Conservation (phyloP, 768 basidiomycete species). For the Xerocomellus dryophilus region DNA sequence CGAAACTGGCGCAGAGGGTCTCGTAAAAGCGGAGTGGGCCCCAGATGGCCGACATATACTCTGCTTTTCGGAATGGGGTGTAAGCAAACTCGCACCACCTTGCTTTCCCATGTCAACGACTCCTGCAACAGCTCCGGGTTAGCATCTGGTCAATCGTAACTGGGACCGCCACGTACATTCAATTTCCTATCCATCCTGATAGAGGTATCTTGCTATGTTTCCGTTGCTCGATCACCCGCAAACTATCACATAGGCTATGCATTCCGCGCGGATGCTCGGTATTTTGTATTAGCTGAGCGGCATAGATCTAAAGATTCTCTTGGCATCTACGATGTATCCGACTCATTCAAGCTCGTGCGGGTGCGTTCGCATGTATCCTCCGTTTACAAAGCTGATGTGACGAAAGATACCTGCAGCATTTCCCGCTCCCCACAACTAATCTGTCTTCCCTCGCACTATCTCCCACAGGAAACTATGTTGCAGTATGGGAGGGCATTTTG, state of each 20-base stretch:
- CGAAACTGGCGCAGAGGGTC: slow-evolving; percentile 78
- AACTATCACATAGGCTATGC: slow-evolving; percentile 54
- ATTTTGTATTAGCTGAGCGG: slow-evolving; percentile 82
- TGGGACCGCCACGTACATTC: slow-evolving; percentile 76
- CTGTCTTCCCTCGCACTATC: slow-evolving; percentile 71
- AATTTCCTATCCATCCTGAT: slow-evolving; percentile 79
- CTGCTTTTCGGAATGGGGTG: slow-evolving; percentile 93
- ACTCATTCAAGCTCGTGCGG: slow-evolving; percentile 68
- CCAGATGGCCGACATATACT: slow-evolving; percentile 79
- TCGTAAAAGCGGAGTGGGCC: slow-evolving; percentile 87
- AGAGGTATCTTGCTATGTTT: slow-evolving; percentile 46
- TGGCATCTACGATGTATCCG: slow-evolving; percentile 75
- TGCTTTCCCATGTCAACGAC: slow-evolving; percentile 2
- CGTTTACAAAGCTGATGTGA: slow-evolving; percentile 17
- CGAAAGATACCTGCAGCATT: slow-evolving; percentile 56
- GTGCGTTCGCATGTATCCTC: slow-evolving; percentile 35
- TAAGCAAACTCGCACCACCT: slow-evolving; percentile 43
- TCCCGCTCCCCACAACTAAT: slow-evolving; percentile 71
- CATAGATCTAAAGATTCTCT: slow-evolving; percentile 88
- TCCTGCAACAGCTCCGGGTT: slow-evolving; percentile 62
- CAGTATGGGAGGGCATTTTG: slow-evolving; percentile 82
- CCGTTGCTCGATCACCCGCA: not conserved
- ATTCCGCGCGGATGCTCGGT: slow-evolving; percentile 76
- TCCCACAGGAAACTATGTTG: slow-evolving; percentile 70
- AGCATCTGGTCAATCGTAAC: slow-evolving; percentile 82